Base-by-base conservation (phyloP, 2,329 filamentous ascomycete species). In the Stemphylium vesicarium region DNA sequence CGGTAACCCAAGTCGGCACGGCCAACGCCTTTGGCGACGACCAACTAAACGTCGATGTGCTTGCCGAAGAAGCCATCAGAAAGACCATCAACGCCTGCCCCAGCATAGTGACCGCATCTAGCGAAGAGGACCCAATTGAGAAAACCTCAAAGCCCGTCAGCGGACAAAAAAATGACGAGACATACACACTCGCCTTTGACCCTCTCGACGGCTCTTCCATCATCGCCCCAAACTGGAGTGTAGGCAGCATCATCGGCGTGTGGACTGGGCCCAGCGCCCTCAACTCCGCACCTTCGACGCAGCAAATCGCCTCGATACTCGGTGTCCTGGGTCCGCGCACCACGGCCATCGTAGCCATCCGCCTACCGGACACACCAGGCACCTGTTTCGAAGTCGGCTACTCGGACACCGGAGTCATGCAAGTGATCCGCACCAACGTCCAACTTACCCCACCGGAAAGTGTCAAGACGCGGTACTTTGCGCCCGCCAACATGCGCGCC, bases 161-260 rank as follows among this genome's bases (percentile, higher is more conserved):
- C 1, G 22, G 22, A 24, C 2, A 22, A 22, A 26, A 18, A 70
- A 32, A 60, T 74, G 47, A 9, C 24, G 62, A 50, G 9, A 31
- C 10, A 24, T 88, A 88, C 71, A 82, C 84, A 0, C 72, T 87
- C 8, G 85, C 84, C 0, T 88, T 88, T 61, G 85, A 88, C 61
- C 85, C 85, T 0, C 79, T 88, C 0, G 85, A 88, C 60, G 85
- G 85, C 10, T 85, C 82, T 69, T 87, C 84, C 41, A 88, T 88
- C 56, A 75, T 75, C 43, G 68, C 69, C 2, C 68, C 73, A 11
- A 75, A 75, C 52, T 75, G 73, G 73, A 69, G 69, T 2, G 73
- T 75, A 7, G 73, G 84, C 68, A 87, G 84, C 41, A 88, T 88
- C 53, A 72, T 86, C 13, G 85, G 85, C 7, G 72, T 88, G 35